Evolutionary conservation across 2,329 filamentous ascomycete species (phyloP).

Genomic region (Monilinia laxa): DNA sequence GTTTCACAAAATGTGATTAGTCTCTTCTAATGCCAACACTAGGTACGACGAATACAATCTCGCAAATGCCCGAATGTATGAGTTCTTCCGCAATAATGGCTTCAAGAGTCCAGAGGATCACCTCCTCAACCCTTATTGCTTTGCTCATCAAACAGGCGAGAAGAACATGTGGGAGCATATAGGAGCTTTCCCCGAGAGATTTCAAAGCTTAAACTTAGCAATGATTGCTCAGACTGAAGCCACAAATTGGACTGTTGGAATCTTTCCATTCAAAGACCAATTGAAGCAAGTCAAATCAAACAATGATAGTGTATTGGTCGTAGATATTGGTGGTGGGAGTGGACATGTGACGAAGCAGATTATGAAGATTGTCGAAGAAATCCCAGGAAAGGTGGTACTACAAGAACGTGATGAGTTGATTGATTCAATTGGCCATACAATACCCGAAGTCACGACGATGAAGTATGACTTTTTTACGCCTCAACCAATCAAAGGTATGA

Average conservation of each 20-base stretch:
- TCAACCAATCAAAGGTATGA: constrained; percentile 36
- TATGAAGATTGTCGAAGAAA: constrained; percentile 38
- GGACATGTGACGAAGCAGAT: constrained; percentile 45
- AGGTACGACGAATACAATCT: constrained; percentile 34
- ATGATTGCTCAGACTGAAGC: constrained; percentile 31
- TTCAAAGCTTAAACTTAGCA: constrained; percentile 38
- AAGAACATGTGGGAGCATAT: constrained; percentile 37
- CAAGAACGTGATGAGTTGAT: constrained; percentile 44
- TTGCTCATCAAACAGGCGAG: constrained; percentile 33
- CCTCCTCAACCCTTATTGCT: constrained; percentile 36
- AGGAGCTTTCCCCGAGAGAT: constrained; percentile 31
- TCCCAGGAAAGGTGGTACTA: constrained; percentile 43
- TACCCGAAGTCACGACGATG: constrained; percentile 39
- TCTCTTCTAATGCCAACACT: background rate
- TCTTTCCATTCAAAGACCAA: constrained; percentile 35
- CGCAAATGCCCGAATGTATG: constrained; percentile 29
- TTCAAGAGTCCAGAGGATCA: constrained; percentile 31
- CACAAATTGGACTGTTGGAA: constrained; percentile 22
- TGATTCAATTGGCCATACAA: constrained; percentile 26
- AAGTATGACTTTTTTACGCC: constrained; percentile 37
- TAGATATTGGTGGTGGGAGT: constrained; percentile 46
- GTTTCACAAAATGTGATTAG: background rate
- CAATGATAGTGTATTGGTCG: constrained; percentile 38
- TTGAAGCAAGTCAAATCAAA: constrained; percentile 28
- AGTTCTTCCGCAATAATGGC: constrained; percentile 32